Base-by-base conservation (phyloP, 176 grass and related monocot species). In the Tillandsia leiboldiana region DNA sequence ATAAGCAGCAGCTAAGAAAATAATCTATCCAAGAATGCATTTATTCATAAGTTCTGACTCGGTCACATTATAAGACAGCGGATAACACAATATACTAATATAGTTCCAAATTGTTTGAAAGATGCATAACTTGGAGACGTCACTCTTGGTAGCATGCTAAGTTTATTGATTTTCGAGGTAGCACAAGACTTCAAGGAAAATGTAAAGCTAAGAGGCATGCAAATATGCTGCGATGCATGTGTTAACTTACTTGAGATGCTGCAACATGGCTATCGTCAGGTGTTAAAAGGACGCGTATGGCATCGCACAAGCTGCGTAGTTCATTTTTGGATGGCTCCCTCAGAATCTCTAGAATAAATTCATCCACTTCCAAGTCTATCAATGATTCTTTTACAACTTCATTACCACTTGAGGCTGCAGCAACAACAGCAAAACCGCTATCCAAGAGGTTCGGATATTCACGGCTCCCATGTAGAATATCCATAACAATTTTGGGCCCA, bases 341-440 rank as follows among this genome's bases (percentile, higher is more conserved):
- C 69, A 90, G 76, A 77, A 83, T 78, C 62, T 85, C 51, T n/a
- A 97, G 61, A 78, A 92, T 85, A 75, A 90, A 42, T 26, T 90
- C 82, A 82, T 90, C 84, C 20, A 90, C 72, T 77, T 92, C 92
- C 65, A 92, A 14, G 50, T 83, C 81, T 84, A 97, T 92, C 67
- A 92, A 90, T 71, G 77, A 83, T 65, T 97, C 89, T 77, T 97
- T 97, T 14, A 97, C 79, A 80, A 97, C 82, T 92, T 97, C 93
- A 81, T 92, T 89, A 50, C 82, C 84, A 73, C 89, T 81, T 79
- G 89, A 87, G 50, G 79, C 79, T 1, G 69, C 64, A 24, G 84
- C 89, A 66, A 92, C 85, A 53, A 87, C 84, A 26, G 89, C 64
- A 68, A 97, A 92, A 51, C 79, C 79, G 70, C 79, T 79, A 78